Evolutionary conservation across 1,284 basidiomycete species (phyloP).

Genomic region (Leccinum angustisporum): DNA sequence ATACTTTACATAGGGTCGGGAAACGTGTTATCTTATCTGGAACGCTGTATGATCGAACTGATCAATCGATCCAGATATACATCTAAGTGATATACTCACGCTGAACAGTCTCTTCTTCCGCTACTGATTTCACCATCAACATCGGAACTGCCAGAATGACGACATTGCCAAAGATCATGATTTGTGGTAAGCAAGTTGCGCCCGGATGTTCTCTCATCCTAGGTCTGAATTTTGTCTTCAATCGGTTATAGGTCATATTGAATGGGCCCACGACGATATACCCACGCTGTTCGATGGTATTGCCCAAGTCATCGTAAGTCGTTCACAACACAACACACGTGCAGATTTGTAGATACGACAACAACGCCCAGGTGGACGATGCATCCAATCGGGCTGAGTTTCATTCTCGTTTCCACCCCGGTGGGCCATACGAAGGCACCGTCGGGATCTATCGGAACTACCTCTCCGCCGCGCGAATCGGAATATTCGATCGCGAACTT

Average conservation of each 20-base stretch:
- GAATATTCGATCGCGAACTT: conserved; percentile 77
- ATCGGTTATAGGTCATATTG: conserved; percentile 56
- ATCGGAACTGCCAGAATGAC: conserved; percentile 4
- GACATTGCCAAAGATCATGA: conserved; percentile 23
- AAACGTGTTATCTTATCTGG: not conserved
- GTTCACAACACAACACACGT: not conserved
- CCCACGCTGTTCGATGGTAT: conserved; percentile 62
- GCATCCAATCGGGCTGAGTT: conserved; percentile 69
- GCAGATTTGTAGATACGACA: not conserved
- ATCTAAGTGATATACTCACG: not conserved
- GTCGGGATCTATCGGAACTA: conserved; percentile 83
- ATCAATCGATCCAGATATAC: not conserved
- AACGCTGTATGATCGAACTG: not conserved
- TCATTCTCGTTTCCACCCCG: conserved; percentile 58
- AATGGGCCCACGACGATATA: conserved; percentile 78
- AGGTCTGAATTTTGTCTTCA: not conserved
- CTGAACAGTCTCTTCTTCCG: not conserved
- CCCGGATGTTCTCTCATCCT: not conserved
- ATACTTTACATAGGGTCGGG: not conserved
- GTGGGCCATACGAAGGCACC: conserved; percentile 71
- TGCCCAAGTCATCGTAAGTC: conserved; percentile 52
- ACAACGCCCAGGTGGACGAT: conserved; percentile 31
- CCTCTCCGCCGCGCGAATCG: conserved; percentile 59
- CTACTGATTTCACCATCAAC: not conserved
- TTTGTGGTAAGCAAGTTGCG: conserved; percentile 10